These are phyloP conservation scores for Colletotrichum sansevieriae DNA, from an alignment of 2,329 filamentous ascomycete genomes.

Conservation along the genomic window DNA sequence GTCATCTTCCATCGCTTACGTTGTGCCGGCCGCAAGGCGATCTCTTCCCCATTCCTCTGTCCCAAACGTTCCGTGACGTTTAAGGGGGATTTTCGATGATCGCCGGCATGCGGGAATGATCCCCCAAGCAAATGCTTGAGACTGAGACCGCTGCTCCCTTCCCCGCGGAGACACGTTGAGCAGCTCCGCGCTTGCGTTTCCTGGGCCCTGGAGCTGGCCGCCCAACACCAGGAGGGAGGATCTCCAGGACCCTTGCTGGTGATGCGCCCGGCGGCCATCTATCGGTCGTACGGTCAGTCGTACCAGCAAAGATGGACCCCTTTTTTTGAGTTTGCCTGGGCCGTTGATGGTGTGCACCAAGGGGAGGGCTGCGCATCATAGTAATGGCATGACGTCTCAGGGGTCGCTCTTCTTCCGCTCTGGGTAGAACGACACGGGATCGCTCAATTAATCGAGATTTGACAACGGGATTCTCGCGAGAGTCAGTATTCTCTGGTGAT, in stretches of 20 bases:
- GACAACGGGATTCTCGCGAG: background rate
- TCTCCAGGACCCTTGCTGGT: constrained; percentile 11
- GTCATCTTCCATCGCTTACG: background rate
- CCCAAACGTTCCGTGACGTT: constrained; percentile 33
- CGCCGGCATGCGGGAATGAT: constrained; percentile 4
- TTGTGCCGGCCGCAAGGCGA: constrained; percentile 16
- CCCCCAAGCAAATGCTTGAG: constrained; percentile 16
- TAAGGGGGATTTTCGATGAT: constrained; percentile 36
- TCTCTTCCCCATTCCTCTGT: constrained; percentile 21
- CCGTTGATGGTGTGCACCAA: background rate
- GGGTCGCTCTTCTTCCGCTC: constrained; percentile 31
- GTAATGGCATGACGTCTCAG: constrained; percentile 33
- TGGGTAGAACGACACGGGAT: constrained; percentile 39
- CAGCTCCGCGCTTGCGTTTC: background rate
- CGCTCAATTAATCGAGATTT: constrained; percentile 36
- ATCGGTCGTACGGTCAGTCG: constrained; percentile 25
- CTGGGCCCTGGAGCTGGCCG: background rate
- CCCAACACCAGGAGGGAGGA: constrained; percentile 6
- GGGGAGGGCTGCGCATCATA: background rate
- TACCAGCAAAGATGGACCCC: constrained; percentile 7
- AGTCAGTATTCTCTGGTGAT: too few relatives aligned
- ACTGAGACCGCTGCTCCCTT: background rate
- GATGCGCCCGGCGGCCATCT: constrained; percentile 10
- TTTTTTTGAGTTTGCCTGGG: background rate
- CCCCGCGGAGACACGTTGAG: constrained; percentile 14